Percentiles rank a stretch among this genome's conserved stretches.
phyloP scores from a whole-genome alignment of 805 yeast genomes.

The Blastobotrys robertii region DNA sequence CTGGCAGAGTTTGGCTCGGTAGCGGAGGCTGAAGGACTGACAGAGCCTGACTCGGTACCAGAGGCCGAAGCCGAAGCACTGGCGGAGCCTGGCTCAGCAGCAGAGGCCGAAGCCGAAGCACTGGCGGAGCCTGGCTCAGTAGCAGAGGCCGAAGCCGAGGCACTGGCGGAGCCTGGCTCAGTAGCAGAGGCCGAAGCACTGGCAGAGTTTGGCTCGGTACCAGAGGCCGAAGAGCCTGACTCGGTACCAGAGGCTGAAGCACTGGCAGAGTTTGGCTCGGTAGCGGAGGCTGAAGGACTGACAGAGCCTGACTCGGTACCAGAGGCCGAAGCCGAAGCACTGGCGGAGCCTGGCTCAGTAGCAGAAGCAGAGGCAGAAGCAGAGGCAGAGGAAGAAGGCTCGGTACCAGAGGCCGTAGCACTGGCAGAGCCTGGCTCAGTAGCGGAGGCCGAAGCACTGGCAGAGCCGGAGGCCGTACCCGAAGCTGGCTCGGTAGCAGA shows the following conservation, averaged over 20 bases:
- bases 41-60: too few species aligned
- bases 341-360: background rate
- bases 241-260: background rate
- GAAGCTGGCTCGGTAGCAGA: background rate
- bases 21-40: background rate
- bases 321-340: background rate
- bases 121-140: background rate
- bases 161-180: background rate
- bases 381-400: background rate
- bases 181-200: background rate
- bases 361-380: background rate
- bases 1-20: background rate
- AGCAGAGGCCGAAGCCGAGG: background rate
- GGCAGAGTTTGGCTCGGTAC: background rate
- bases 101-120: background rate
- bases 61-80: background rate
- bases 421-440: background rate
- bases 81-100: background rate
- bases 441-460: conserved; percentile 1
- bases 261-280: background rate
- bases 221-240: background rate
- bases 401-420: background rate
- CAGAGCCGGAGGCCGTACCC: too few species aligned
- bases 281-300: background rate
- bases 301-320: background rate